Conservation (phyloP, 805 yeast species). For the Lipomyces kockii region DNA sequence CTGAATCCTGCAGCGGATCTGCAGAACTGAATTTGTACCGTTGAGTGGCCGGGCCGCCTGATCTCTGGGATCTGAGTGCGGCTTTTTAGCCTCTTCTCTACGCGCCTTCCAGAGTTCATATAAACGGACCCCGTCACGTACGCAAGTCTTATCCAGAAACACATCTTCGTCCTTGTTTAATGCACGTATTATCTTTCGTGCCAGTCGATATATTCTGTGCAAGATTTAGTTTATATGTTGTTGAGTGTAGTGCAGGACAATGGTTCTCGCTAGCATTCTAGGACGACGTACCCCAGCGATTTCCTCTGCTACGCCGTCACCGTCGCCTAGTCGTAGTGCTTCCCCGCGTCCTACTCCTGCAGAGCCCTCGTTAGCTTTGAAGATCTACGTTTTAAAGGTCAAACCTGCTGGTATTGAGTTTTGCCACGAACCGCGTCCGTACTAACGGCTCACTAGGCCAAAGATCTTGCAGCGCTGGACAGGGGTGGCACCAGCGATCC, state of each 20-base stretch:
- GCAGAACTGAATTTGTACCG: no score
- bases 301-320: neutral
- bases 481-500: constrained; percentile 34
- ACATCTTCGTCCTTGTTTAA: neutral
- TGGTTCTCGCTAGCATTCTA: neutral
- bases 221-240: neutral
- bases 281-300: neutral
- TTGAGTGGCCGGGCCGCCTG: neutral
- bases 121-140: no score
- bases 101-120: neutral
- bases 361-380: constrained; percentile 18
- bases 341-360: constrained; percentile 12
- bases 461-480: constrained; percentile 30
- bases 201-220: neutral
- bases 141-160: neutral
- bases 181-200: neutral
- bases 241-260: neutral
- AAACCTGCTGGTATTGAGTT: no score
- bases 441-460: constrained; percentile 24
- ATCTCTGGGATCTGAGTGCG: neutral
- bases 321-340: constrained; percentile 6
- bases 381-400: constrained; percentile 25
- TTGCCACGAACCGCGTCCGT: neutral
- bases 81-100: no score
- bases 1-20: no score